Base-by-base conservation (phyloP, 2,329 filamentous ascomycete species). In the Fusarium tuaranense region DNA sequence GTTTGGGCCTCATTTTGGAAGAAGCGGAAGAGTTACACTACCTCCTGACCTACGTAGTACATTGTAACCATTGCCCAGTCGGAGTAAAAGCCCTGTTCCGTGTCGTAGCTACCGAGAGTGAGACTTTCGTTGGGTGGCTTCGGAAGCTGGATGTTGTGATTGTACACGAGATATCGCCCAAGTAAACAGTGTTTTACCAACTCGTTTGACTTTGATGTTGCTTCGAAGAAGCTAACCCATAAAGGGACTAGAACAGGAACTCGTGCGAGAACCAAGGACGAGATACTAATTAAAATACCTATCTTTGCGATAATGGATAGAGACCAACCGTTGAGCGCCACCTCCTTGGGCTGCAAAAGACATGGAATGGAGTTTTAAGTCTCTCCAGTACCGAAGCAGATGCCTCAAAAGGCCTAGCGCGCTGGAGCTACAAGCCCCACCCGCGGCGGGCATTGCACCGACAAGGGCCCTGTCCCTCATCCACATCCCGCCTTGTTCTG, bases 341-440 rank as follows among this genome's bases (percentile, higher is more conserved):
- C 65, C 41, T 60, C 57, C 69, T 64, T 63, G 39, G 64, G 66
- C 39, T 65, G 59, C 38, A 55, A 55, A 69, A 51, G 48, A 48
- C 34, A 27, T 27, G 27, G 27, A 32, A 51, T 57, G 38, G 67
- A 74, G 67, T 57, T 39, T 68, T 34, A 63, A 38, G 32, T 68
- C 27, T 68, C 48, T 53, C 48, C 32, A 62, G 44, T 71, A 74
- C 68, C 62, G 72, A 72, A 51, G 57, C 34, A 70, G 59, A 68
- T 75, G 63, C 72, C 72, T 68, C 32, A 75, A 70, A 7, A 16
- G 63, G 72, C 41, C 36, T 71, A 75, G 72, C 38, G 36, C 20
- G 20, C 39, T 59, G 51, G 44, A 65, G 59, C 41, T 63, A n/a
- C 25, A 38, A 38, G 27, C 59, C 60, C 41, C 30, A 48, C 69